These are phyloP conservation scores for Arctium lappa DNA, from an alignment of 129 eudicot species.

Conservation along the genomic window DNA sequence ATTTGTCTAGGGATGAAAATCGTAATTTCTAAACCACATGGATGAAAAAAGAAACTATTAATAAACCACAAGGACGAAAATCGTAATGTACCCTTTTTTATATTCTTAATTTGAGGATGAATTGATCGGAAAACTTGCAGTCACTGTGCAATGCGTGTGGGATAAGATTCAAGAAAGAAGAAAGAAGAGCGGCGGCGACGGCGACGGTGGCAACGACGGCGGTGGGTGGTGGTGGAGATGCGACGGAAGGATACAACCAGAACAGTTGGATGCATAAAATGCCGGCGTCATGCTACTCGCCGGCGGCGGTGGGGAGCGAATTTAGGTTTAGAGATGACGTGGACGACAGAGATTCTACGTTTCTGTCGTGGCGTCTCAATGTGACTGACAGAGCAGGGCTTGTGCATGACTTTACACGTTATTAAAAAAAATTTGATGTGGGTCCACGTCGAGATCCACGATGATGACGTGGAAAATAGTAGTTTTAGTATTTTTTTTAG, in stretches of 20 bases:
- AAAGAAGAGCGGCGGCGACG: constrained; percentile 64
- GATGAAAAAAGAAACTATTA: too few relatives aligned
- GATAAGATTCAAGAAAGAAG: constrained; percentile 93
- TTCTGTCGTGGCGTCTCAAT: constrained; percentile 79
- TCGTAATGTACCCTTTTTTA: background rate
- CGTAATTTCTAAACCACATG: too few relatives aligned
- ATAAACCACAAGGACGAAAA: too few relatives aligned
- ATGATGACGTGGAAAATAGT: constrained; percentile 27
- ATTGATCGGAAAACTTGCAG: constrained; percentile 33
- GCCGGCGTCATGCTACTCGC: constrained; percentile 47
- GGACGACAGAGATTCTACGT: constrained; percentile 62
- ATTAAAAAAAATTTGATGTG: constrained; percentile 13
- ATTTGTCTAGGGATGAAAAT: too few relatives aligned
- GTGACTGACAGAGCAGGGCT: constrained; percentile 75
- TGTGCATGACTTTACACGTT: constrained; percentile 82
- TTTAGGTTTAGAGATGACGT: constrained; percentile 70
- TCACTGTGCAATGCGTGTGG: constrained; percentile 98
- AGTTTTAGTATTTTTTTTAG: background rate
- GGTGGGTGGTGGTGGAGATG: constrained; percentile 30
- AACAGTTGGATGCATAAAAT: constrained; percentile 49
- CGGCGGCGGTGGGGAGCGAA: constrained; percentile 55
- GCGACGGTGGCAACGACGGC: constrained; percentile 56
- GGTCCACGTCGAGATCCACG: constrained; percentile 28
- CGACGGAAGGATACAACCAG: constrained; percentile 27
- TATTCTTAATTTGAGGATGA: background rate